Percentiles rank a stretch among this genome's conserved stretches.
These are phyloP conservation scores for Corynespora cassiicola DNA, from an alignment of 2,329 filamentous ascomycete species.

Conservation along the genomic window DNA sequence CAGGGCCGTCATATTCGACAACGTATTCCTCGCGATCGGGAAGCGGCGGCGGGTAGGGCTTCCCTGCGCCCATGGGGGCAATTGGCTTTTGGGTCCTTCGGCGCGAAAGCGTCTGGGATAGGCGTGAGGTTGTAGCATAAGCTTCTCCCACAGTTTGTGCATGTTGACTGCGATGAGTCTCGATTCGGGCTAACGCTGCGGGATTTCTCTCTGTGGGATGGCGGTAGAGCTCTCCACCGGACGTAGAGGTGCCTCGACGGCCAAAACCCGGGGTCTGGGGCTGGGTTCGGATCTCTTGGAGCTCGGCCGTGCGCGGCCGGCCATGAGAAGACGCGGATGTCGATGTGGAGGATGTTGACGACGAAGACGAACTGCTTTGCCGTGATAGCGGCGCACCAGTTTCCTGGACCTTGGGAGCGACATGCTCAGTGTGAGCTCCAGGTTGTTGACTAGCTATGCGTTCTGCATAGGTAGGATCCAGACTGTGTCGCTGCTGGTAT, in stretches of 20 bases:
- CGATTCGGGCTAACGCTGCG: slow-evolving; percentile 74
- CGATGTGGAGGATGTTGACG: slow-evolving; percentile 25
- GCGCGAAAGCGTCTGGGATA: slow-evolving; percentile 47
- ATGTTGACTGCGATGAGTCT: slow-evolving; percentile 75
- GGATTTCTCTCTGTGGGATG: slow-evolving; percentile 67
- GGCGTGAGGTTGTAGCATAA: slow-evolving; percentile 46
- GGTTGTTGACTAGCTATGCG: slow-evolving; percentile 9
- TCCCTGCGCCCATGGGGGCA: slow-evolving; percentile 73
- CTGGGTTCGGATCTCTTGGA: slow-evolving; percentile 39
- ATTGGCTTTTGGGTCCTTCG: slow-evolving; percentile 58
- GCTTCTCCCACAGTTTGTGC: slow-evolving; percentile 72
- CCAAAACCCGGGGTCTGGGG: slow-evolving; percentile 19
- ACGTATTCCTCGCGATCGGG: slow-evolving; percentile 79
- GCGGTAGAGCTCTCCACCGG: slow-evolving; percentile 28
- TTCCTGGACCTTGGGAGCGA: slow-evolving; percentile 20
- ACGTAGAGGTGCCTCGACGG: slow-evolving; percentile 23
- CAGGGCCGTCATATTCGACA: slow-evolving; percentile 80
- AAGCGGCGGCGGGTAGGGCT: slow-evolving; percentile 73
- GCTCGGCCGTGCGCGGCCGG: slow-evolving; percentile 19
- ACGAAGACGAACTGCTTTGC: slow-evolving; percentile 20
- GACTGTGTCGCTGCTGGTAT: slow-evolving; percentile 27
- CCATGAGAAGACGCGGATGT: slow-evolving; percentile 23
- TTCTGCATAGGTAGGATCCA: slow-evolving; percentile 23
- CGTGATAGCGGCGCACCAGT: slow-evolving; percentile 27
- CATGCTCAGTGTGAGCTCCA: slow-evolving; percentile 8